Conservation (phyloP, 177 flowering plant genomes). For the Vitis hybrid region DNA sequence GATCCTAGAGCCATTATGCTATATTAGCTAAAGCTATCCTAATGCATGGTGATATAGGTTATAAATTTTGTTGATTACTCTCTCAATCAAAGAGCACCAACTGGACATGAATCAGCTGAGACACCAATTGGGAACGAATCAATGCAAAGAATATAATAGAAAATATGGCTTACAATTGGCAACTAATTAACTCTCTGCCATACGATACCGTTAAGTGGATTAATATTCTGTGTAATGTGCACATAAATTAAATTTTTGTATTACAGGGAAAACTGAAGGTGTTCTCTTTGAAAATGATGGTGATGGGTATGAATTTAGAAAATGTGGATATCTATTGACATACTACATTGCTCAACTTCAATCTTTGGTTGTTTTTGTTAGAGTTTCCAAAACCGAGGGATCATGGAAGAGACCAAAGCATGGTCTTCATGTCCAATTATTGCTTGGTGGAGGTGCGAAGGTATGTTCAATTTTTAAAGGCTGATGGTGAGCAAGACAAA, state of each 20-base stretch:
- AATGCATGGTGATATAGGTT: no score
- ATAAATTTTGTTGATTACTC: no score
- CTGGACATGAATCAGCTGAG: no score
- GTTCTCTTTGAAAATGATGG: conserved; percentile 90
- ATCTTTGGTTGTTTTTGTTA: conserved; percentile 61
- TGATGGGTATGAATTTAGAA: conserved; percentile 81
- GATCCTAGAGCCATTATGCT: no score
- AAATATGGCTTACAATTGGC: no score
- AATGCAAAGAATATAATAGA: no score
- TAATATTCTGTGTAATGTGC: no score
- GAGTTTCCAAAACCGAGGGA: conserved; percentile 74
- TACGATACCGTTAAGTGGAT: background rate
- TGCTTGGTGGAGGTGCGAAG: conserved; percentile 80
- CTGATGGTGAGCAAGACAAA: background rate
- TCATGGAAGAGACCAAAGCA: conserved; percentile 80
- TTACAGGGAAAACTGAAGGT: conserved; percentile 84
- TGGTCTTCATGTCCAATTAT: conserved; percentile 63
- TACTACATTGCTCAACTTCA: conserved; percentile 72
- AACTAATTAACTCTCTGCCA: background rate
- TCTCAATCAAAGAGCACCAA: no score
- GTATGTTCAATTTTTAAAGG: conserved; percentile 32
- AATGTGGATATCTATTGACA: conserved; percentile 69
- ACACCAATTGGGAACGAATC: no score
- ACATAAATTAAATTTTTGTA: background rate
- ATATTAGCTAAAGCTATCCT: no score